Evolutionary conservation across 208 protist genomes (phyloP), one percentile per base, ranked within the genome.

Genomic region (Leishmania tarentolae): DNA sequence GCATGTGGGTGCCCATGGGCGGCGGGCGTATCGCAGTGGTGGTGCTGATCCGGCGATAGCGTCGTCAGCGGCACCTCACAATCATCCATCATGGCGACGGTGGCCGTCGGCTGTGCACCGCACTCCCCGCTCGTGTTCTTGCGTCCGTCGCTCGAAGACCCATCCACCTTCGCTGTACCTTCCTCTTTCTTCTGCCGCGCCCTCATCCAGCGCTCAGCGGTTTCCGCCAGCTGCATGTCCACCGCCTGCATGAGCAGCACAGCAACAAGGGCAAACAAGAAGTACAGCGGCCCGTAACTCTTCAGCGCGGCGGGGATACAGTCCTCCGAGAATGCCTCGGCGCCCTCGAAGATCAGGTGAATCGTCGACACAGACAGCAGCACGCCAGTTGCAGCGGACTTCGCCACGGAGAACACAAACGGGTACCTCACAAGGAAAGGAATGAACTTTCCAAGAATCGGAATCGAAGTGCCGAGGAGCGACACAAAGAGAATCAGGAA

Each of bases 161-260:
- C 21, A 24, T 70, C 65, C 37, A 6, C 37, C 21, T 15, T 31
- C 5, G 35, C 19, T n/a, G 6, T n/a, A n/a, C n/a, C 69, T 7
- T 24, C 46, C 37, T 70, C 37, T 9, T 3, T 17, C 72, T 56
- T 11, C 17, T 35, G 52, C 31, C 52, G 57, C 59, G 52, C 57
- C 63, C 53, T 73, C 53, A 80, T 28, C 87, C 91, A 94, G n/a
- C 83, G 72, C 82, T 91, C 82, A 42, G 84, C 75, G 3, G 87
- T 37, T 24, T 71, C 61, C 11, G 86, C 87, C 68, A 94, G 71
- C 70, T 90, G 28, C 50, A 87, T 56, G 65, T 91, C 87, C 17
- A 91, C 40, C 75, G 84, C 66, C 71, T 92, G 89, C 89, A 95
- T 92, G 28, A 92, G n/a, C 70, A 93, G 75, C 11, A 79, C 91